Evolutionary conservation across 495 filamentous ascomycete species (phyloP).

Genomic region (Penicillium manginii): DNA sequence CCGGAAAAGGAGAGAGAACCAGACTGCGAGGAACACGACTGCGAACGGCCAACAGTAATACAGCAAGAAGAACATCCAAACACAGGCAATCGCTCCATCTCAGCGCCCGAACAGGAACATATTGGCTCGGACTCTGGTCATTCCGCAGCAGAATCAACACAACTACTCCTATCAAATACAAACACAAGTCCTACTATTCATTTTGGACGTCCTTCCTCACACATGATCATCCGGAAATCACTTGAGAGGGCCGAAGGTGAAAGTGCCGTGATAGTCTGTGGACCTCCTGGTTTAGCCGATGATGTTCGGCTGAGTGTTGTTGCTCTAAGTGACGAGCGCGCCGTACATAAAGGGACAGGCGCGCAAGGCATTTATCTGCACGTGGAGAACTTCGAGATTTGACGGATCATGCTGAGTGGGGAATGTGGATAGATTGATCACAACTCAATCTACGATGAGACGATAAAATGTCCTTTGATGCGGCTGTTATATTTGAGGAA

Average conservation of each 20-base stretch:
- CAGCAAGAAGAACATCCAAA: too few species aligned
- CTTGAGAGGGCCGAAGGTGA: conserved; percentile 7
- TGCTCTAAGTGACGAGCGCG: conserved; percentile 14
- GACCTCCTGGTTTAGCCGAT: conserved; percentile 9
- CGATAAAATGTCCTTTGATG: too few species aligned
- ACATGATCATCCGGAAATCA: conserved; percentile 5
- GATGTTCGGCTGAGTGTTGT: conserved; percentile 11
- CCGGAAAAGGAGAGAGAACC: too few species aligned
- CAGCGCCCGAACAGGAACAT: too few species aligned
- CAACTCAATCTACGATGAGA: too few species aligned
- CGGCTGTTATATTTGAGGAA: too few species aligned
- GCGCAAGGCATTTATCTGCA: conserved; percentile 17
- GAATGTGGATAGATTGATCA: too few species aligned
- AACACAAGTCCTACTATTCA: not conserved
- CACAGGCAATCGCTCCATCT: too few species aligned
- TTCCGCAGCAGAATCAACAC: not conserved
- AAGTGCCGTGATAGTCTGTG: conserved; percentile 12
- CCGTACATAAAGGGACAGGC: conserved; percentile 11
- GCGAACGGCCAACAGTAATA: too few species aligned
- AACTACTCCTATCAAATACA: not conserved
- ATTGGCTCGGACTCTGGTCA: too few species aligned
- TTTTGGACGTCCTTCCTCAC: conserved; percentile 8
- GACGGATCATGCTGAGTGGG: too few species aligned
- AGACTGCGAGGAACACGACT: too few species aligned
- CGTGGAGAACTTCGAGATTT: conserved; percentile 6